Evolutionary conservation across 495 filamentous ascomycete species (phyloP).

Genomic region (Penicillium paradoxum): DNA sequence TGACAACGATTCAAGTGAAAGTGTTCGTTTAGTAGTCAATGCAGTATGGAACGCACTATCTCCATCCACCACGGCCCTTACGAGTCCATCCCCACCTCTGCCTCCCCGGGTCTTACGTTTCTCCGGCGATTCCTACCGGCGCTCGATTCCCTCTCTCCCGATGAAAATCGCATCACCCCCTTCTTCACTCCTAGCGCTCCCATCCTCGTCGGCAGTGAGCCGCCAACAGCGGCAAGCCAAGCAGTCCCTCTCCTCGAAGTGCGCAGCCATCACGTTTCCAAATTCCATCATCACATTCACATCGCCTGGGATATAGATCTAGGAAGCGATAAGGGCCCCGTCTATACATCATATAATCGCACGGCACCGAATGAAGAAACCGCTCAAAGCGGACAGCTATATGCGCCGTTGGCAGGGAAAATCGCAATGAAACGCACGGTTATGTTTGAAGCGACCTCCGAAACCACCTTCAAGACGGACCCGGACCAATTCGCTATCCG

Average conservation of each 20-base stretch:
- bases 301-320: slow-evolving; percentile 26
- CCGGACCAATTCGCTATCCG: slow-evolving; percentile 20
- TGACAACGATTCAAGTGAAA: too few species aligned
- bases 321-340: neutral
- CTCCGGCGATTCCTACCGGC: slow-evolving; percentile 20
- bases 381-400: slow-evolving; percentile 3
- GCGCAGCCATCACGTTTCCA: slow-evolving; percentile 10
- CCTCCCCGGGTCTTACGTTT: slow-evolving; percentile 20
- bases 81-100: slow-evolving; percentile 10
- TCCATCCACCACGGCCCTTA: slow-evolving; percentile 18
- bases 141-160: slow-evolving; percentile 14
- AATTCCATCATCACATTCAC: slow-evolving; percentile 18
- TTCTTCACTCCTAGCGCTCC: slow-evolving; percentile 20
- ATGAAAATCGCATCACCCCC: neutral
- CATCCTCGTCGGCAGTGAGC: slow-evolving; percentile 16
- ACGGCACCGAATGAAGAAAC: neutral
- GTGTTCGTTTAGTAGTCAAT: neutral
- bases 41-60: slow-evolving; percentile 7
- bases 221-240: slow-evolving; percentile 4
- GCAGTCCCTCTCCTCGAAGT: slow-evolving; percentile 17
- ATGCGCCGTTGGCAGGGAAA: slow-evolving; percentile 4
- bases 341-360: neutral
- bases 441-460: slow-evolving; percentile 23
- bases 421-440: slow-evolving; percentile 19
- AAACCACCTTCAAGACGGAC: slow-evolving; percentile 19